phyloP scores from a whole-genome alignment of 2,329 filamentous ascomycete species.

The Aspergillus latus region DNA sequence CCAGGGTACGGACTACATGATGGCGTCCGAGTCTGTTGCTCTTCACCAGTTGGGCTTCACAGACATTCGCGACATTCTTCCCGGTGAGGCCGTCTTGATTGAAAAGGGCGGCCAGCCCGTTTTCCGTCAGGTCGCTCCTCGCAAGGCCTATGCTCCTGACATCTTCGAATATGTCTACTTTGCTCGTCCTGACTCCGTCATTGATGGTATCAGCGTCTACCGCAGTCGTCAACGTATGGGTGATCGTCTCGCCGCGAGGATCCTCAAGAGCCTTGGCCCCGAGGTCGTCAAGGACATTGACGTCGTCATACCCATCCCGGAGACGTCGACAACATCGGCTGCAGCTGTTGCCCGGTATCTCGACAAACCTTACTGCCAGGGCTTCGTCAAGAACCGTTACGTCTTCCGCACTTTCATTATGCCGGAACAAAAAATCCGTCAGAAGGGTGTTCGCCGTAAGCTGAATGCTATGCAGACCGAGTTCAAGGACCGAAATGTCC shows the following conservation, averaged over 20 bases:
- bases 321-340: constrained; percentile 80
- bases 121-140: constrained; percentile 71
- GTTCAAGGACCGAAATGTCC: constrained; percentile 75
- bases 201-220: constrained; percentile 86
- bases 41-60: constrained; percentile 77
- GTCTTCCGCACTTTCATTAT: constrained; percentile 86
- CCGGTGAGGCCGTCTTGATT: constrained; percentile 83
- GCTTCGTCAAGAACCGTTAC: constrained; percentile 87
- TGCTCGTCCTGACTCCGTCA: constrained; percentile 74
- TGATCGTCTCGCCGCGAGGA: constrained; percentile 70
- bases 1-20: constrained; percentile 76
- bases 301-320: constrained; percentile 75
- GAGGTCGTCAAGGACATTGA: constrained; percentile 75
- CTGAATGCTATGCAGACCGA: constrained; percentile 83
- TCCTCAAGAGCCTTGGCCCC: constrained; percentile 66
- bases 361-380: constrained; percentile 74
- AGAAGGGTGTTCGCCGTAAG: constrained; percentile 87
- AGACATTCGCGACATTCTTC: constrained; percentile 73
- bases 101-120: constrained; percentile 72
- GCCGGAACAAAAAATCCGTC: constrained; percentile 75
- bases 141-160: constrained; percentile 74
- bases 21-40: constrained; percentile 86
- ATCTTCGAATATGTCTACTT: constrained; percentile 91
- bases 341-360: constrained; percentile 72
- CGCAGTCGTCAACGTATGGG: constrained; percentile 86